phyloP scores from a whole-genome alignment of 164 flowering plant genomes.

The Vitis cinerea region DNA sequence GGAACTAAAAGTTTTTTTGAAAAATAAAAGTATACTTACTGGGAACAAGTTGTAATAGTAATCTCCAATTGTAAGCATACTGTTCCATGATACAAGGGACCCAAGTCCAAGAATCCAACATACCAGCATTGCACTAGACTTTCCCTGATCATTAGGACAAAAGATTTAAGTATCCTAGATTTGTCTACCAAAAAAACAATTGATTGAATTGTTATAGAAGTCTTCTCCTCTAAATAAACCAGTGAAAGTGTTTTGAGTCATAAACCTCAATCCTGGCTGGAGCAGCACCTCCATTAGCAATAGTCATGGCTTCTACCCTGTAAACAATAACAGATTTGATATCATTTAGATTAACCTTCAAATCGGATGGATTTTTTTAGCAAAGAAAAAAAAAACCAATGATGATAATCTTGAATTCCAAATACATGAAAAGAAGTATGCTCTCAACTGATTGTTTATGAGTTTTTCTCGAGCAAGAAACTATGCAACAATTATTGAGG shows the following conservation, averaged over 20 bases:
- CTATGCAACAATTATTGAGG: no score
- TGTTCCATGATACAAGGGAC: constrained; percentile 68
- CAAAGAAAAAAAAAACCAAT: no score
- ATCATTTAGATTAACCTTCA: neutral
- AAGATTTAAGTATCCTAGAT: neutral
- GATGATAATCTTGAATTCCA: no score
- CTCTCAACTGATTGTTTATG: no score
- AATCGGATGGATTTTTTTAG: neutral
- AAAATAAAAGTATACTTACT: constrained; percentile 15
- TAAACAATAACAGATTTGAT: neutral
- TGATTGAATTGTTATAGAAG: neutral
- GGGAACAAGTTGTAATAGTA: constrained; percentile 60
- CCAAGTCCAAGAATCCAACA: constrained; percentile 77
- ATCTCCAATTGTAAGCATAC: constrained; percentile 64
- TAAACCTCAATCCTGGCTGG: constrained; percentile 36
- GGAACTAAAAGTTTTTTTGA: no score
- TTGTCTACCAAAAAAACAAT: neutral
- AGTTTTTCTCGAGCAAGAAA: no score
- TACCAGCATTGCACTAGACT: constrained; percentile 32
- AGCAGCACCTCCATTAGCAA: constrained; percentile 4
- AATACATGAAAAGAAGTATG: no score
- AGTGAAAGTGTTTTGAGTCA: neutral
- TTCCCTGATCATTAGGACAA: constrained; percentile 43
- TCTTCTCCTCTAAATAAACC: neutral
- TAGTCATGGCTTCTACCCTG: constrained; percentile 14